Percentiles rank a stretch among this genome's conserved stretches.
Conservation (phyloP, 257 asterid species). For the Capsicum pubescens region DNA sequence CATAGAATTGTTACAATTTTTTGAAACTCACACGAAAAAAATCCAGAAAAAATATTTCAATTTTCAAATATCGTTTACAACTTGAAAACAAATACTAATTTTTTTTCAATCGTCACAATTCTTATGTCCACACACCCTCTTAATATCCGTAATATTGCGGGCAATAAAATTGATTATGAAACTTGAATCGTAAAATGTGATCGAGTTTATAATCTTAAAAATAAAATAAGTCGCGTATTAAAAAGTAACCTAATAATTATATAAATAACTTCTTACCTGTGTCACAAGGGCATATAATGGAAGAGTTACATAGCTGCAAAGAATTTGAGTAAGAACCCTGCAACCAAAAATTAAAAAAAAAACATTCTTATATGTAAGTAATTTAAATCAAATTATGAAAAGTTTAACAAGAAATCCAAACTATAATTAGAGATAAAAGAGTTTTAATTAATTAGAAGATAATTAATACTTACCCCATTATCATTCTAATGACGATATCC, state of each 20-base stretch:
- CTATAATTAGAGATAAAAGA: neutral
- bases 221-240: neutral
- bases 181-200: neutral
- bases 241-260: neutral
- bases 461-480: conserved; percentile 74
- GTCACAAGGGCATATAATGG: conserved; percentile 96
- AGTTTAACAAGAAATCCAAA: neutral
- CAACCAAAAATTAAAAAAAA: neutral
- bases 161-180: neutral
- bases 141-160: neutral
- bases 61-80: neutral
- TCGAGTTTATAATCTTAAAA: neutral
- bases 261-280: conserved; percentile 53
- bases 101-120: neutral
- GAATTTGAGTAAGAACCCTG: conserved; percentile 75
- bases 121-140: neutral
- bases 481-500: conserved; percentile 72
- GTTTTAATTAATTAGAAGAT: neutral
- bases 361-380: neutral
- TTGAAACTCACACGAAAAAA: accelerated
- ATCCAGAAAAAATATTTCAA: neutral
- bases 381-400: neutral
- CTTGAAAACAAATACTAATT: neutral
- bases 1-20: neutral
- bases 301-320: conserved; percentile 92